phyloP scores from a whole-genome alignment of 1,284 basidiomycete species.

The Cutaneotrichosporon dermatis region DNA sequence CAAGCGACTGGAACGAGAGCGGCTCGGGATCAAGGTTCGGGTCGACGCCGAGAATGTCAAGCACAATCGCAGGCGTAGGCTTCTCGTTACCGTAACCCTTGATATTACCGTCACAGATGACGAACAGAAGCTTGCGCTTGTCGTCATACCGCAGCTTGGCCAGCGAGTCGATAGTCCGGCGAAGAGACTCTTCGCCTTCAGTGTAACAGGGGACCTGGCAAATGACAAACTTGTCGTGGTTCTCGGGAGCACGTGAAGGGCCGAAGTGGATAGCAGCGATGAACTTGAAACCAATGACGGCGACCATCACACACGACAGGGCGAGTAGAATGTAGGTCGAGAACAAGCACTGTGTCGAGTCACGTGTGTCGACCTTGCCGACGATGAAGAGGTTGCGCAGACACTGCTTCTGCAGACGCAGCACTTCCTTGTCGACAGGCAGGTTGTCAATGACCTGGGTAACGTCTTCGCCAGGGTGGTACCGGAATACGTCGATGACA shows the following conservation, averaged over 20 bases:
- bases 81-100: slow-evolving; percentile 92
- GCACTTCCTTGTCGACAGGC: slow-evolving; percentile 59
- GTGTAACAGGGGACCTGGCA: slow-evolving; percentile 99
- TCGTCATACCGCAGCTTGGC: slow-evolving; percentile 95
- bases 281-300: slow-evolving; percentile 98
- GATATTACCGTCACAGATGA: slow-evolving; percentile 99
- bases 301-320: slow-evolving; percentile 86
- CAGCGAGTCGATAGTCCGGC: slow-evolving; percentile 88
- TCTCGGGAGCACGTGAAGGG: slow-evolving; percentile 75
- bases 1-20: slow-evolving; percentile 86
- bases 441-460: slow-evolving; percentile 65
- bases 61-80: slow-evolving; percentile 85
- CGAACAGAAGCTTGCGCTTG: slow-evolving; percentile 88
- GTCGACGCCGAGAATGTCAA: slow-evolving; percentile 94
- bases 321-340: slow-evolving; percentile 87
- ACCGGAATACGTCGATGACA: slow-evolving; percentile 77
- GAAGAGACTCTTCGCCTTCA: slow-evolving; percentile 83
- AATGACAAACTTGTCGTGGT: slow-evolving; percentile 96
- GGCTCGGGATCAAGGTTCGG: slow-evolving; percentile 91
- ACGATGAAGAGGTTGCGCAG: slow-evolving; percentile 88
- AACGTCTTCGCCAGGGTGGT: slow-evolving; percentile 76
- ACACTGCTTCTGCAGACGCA: slow-evolving; percentile 76
- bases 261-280: slow-evolving; percentile 84
- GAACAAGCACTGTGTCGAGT: slow-evolving; percentile 86
- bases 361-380: slow-evolving; percentile 86